phyloP scores from a whole-genome alignment of 192 early-diverging fungal species.

The Phlyctochytrium planicorne region DNA sequence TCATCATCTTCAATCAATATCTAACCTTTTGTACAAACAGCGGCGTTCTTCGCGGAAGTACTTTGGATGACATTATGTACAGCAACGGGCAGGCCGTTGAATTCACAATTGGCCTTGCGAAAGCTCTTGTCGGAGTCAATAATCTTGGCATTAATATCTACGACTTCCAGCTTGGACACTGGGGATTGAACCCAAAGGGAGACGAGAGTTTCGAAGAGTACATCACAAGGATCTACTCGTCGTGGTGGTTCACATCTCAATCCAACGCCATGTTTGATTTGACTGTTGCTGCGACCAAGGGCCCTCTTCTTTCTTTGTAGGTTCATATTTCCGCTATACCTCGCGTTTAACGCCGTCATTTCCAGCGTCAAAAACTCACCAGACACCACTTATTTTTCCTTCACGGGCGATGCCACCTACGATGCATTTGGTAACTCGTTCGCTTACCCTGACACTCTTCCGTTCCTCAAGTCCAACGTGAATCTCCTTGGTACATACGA shows the following conservation, averaged over 20 bases:
- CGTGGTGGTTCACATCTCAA: slow-evolving; percentile 8
- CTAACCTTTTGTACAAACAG: background rate
- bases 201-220: slow-evolving; percentile 13
- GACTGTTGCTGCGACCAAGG: background rate
- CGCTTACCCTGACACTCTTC: slow-evolving; percentile 4
- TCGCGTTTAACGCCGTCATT: no score
- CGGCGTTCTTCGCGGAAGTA: slow-evolving; percentile 18
- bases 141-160: slow-evolving; percentile 6
- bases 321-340: no score
- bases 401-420: slow-evolving; percentile 8
- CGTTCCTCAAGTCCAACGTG: background rate
- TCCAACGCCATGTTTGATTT: slow-evolving; percentile 24
- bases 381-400: slow-evolving; percentile 19
- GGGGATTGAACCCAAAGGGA: slow-evolving; percentile 12
- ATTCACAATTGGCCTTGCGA: slow-evolving; percentile 2
- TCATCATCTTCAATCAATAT: background rate
- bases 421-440: background rate
- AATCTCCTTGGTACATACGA: slow-evolving; percentile 15
- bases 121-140: slow-evolving; percentile 16
- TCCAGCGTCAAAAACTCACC: slow-evolving; percentile 18
- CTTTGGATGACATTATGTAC: slow-evolving; percentile 11
- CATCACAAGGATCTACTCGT: slow-evolving; percentile 10
- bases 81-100: background rate
- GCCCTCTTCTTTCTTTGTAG: slow-evolving; percentile 8
- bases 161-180: slow-evolving; percentile 27